Conservation (phyloP, 352 stramenopile genomes). For the Pythium pectinolyticum region DNA sequence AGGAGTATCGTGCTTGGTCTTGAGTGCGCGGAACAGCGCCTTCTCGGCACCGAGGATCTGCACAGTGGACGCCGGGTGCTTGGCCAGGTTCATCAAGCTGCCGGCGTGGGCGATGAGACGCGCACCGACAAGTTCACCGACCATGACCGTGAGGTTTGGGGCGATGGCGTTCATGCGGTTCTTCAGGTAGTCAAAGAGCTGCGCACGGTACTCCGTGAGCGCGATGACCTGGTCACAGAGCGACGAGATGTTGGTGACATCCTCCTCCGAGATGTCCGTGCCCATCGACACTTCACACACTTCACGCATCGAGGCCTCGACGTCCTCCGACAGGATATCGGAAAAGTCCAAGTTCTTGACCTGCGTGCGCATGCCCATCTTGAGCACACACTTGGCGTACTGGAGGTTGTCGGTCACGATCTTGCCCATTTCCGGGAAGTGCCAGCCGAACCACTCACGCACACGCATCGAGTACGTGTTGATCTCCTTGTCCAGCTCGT, state of each 20-base stretch:
- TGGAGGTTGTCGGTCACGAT: conserved; percentile 98
- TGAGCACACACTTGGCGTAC: conserved; percentile 97
- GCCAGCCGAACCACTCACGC: conserved; percentile 99
- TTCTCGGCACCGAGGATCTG: conserved; percentile 99
- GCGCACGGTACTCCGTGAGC: conserved; percentile 88
- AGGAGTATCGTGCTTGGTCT: conserved; percentile 99
- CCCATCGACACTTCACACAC: conserved; percentile 99
- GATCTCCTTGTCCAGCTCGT: conserved; percentile 99
- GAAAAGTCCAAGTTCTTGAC: conserved; percentile 94
- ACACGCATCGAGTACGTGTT: conserved; percentile 99
- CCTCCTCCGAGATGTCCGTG: conserved; percentile 98
- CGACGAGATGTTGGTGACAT: conserved; percentile 96
- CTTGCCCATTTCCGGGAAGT: conserved; percentile 97
- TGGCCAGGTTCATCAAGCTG: conserved; percentile 99
- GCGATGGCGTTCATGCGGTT: conserved; percentile 99
- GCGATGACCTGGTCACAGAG: conserved; percentile 92
- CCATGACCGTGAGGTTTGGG: conserved; percentile 99
- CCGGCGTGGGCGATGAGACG: conserved; percentile 99
- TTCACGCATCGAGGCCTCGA: conserved; percentile 96
- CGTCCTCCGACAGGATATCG: conserved; percentile 86
- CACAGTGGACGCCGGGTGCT: conserved; percentile 98
- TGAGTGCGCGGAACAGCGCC: conserved; percentile 99
- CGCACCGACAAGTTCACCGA: conserved; percentile 98
- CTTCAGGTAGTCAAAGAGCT: conserved; percentile 99
- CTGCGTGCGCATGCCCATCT: conserved; percentile 92